A percentile compares a stretch with the other conserved stretches of the same genome.
Evolutionary conservation across 768 basidiomycete genomes (phyloP).

Genomic region (Leccinellum albellum): DNA sequence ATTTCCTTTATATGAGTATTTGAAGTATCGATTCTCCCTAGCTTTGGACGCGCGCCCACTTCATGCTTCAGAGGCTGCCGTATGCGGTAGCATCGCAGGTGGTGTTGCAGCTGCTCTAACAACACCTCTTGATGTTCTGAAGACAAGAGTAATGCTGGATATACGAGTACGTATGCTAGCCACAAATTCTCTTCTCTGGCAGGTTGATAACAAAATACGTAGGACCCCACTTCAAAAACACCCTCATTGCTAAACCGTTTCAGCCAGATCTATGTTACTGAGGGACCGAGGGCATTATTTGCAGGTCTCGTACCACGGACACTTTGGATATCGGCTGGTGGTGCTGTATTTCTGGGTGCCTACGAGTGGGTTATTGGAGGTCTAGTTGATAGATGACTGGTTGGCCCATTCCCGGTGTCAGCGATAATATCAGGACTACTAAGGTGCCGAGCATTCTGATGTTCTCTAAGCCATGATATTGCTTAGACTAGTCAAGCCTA

Average conservation of each 20-base stretch:
- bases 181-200: neutral
- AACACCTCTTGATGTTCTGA: constrained; percentile 93
- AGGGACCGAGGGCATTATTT: constrained; percentile 77
- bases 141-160: constrained; percentile 96
- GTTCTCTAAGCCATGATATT: neutral
- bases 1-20: constrained; percentile 89
- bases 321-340: constrained; percentile 94
- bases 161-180: constrained; percentile 53
- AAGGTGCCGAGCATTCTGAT: neutral
- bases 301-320: constrained; percentile 88
- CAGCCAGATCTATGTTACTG: constrained; percentile 59
- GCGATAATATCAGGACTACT: neutral
- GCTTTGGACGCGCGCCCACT: constrained; percentile 52
- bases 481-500: neutral
- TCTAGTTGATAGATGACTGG: constrained; percentile 33
- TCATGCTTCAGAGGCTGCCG: constrained; percentile 71
- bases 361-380: constrained; percentile 78
- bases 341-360: constrained; percentile 95
- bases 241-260: constrained; percentile 60
- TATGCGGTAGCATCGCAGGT: constrained; percentile 89
- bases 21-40: constrained; percentile 67
- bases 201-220: neutral
- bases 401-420: neutral
- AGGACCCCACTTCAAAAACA: constrained; percentile 48
- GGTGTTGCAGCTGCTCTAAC: constrained; percentile 86